These are phyloP conservation scores for Sambucus nigra DNA, from an alignment of 129 eudicot species.

Conservation along the genomic window DNA sequence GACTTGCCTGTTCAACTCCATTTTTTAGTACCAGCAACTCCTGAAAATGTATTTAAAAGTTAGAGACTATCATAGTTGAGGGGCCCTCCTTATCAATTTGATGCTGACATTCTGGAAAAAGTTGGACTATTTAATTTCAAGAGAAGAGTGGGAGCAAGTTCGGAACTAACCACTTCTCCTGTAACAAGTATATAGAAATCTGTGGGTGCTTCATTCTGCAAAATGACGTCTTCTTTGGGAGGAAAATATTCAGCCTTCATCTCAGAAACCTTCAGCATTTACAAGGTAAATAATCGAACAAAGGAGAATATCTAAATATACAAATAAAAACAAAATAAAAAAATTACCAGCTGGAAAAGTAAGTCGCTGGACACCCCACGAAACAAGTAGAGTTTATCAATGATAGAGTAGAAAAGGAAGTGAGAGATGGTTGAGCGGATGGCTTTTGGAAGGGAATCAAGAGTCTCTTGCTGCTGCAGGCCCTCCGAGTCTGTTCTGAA, in stretches of 20 bases:
- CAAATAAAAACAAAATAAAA: neutral
- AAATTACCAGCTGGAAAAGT: constrained; percentile 82
- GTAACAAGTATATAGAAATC: constrained; percentile 84
- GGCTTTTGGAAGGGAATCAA: constrained; percentile 93
- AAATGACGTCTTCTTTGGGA: constrained; percentile 90
- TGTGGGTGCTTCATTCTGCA: constrained; percentile 94
- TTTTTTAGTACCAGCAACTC: constrained; percentile 55
- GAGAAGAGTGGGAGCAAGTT: neutral
- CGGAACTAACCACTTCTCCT: constrained; percentile 62
- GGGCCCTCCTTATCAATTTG: no score
- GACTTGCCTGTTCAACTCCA: constrained; percentile 73
- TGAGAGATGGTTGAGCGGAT: constrained; percentile 89
- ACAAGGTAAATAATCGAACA: neutral
- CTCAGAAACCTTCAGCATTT: constrained; percentile 66
- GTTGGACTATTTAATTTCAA: no score
- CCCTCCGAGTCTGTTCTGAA: constrained; percentile 92
- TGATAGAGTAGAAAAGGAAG: constrained; percentile 76
- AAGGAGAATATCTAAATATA: no score
- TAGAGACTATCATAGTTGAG: neutral
- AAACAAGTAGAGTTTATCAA: constrained; percentile 74
- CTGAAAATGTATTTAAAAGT: constrained; percentile 29
- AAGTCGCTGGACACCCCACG: constrained; percentile 79
- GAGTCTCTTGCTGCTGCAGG: constrained; percentile 86
- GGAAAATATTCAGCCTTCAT: constrained; percentile 98
- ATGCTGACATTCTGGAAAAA: no score